Percentiles rank a stretch among this genome's conserved stretches.
Evolutionary conservation across 139 green algal species (phyloP).

Genomic region (Chlamydomonas sphaeroides): DNA sequence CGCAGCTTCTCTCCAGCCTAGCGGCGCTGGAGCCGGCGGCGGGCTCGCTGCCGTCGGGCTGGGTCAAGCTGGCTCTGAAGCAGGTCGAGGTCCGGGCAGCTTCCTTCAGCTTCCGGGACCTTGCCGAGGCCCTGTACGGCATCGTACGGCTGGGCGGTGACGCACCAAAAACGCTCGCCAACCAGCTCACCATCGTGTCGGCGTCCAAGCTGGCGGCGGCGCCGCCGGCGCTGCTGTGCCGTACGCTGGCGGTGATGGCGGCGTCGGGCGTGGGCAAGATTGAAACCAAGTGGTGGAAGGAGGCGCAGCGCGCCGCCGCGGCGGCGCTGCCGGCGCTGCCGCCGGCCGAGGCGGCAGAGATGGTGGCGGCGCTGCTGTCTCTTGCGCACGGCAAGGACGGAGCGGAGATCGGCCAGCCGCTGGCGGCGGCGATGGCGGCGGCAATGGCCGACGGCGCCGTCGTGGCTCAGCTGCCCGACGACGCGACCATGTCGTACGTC

Average conservation of each 20-base stretch:
- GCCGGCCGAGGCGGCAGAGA: background rate
- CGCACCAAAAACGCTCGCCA: background rate
- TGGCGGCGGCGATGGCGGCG: conserved; percentile 13
- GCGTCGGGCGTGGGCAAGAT: conserved; percentile 12
- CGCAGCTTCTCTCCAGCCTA: conserved; percentile 5
- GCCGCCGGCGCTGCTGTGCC: conserved; percentile 21
- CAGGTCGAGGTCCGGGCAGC: conserved; percentile 31
- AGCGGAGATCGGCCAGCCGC: background rate
- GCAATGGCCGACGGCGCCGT: background rate
- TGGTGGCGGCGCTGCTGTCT: background rate
- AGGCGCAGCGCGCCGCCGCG: background rate
- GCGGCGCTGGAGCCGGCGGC: conserved; percentile 2
- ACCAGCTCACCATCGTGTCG: conserved; percentile 32
- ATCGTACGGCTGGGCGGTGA: conserved; percentile 6
- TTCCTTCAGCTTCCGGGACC: background rate
- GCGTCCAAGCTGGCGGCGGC: background rate
- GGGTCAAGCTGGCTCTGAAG: background rate
- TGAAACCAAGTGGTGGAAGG: conserved; percentile 21
- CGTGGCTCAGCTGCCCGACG: background rate
- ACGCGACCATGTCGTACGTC: conserved; percentile 1
- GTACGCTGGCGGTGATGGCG: conserved; percentile 20
- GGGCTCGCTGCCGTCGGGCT: background rate
- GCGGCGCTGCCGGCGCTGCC: background rate
- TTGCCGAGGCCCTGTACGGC: conserved; percentile 32
- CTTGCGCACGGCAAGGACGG: background rate